These are phyloP conservation scores for Miscanthus lutarioriparius DNA, from an alignment of 176 grass and related monocot genomes.

Conservation along the genomic window DNA sequence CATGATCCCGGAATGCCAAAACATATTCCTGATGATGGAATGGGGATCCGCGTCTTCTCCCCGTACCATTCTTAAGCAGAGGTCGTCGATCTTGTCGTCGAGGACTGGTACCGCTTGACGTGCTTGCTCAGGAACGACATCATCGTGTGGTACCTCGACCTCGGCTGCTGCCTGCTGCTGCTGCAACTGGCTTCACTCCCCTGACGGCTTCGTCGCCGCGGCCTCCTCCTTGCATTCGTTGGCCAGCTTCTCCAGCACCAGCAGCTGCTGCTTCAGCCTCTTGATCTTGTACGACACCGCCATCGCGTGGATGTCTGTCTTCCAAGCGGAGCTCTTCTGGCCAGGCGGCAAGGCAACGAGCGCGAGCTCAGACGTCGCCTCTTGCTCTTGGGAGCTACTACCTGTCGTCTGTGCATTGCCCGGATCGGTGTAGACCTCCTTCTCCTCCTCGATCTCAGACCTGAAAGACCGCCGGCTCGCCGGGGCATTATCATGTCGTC, in stretches of 20 bases:
- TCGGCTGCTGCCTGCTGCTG: conserved; percentile 37
- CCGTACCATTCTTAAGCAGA: conserved; percentile 71
- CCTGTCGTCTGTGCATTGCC: conserved; percentile 13
- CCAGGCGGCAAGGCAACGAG: background rate
- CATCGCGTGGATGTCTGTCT: conserved; percentile 75
- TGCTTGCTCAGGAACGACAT: conserved; percentile 72
- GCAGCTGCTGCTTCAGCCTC: conserved; percentile 78
- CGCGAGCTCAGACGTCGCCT: conserved; percentile 27
- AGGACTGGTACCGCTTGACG: conserved; percentile 81
- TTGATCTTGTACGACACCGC: conserved; percentile 97
- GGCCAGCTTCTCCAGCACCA: conserved; percentile 59
- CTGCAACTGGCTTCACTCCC: conserved; percentile 17
- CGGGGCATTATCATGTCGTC: background rate
- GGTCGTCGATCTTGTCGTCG: conserved; percentile 74
- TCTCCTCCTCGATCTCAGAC: conserved; percentile 62
- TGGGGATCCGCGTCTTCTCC: background rate
- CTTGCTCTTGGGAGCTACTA: conserved; percentile 30
- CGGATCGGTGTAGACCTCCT: conserved; percentile 50
- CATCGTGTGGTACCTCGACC: conserved; percentile 43
- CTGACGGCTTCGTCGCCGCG: conserved; percentile 5
- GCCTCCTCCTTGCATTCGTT: conserved; percentile 17
- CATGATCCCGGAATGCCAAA: background rate
- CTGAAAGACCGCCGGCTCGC: background rate
- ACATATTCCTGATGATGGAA: background rate
- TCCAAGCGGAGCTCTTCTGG: conserved; percentile 44